phyloP scores from a whole-genome alignment of 2,329 filamentous ascomycete species.

The Monilinia fructicola region DNA sequence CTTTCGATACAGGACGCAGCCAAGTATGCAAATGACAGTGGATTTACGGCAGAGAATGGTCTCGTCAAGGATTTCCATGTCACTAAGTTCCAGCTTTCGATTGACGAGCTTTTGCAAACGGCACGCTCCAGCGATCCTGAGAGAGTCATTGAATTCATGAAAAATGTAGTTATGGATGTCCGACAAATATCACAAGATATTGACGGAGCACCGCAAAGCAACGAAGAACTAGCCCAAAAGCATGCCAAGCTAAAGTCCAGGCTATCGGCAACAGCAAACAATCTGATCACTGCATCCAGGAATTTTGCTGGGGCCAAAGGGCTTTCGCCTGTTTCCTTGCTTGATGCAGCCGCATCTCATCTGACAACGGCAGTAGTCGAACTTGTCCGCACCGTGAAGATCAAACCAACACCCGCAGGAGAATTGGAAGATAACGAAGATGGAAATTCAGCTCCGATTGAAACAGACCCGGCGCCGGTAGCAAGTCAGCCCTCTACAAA shows the following conservation, averaged over 20 bases:
- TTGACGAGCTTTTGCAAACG: slow-evolving; percentile 82
- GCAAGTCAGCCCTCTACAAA: not conserved
- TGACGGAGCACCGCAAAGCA: slow-evolving; percentile 55
- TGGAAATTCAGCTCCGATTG: slow-evolving; percentile 63
- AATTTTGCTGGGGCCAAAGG: slow-evolving; percentile 83
- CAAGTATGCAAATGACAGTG: slow-evolving; percentile 63
- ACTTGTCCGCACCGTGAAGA: slow-evolving; percentile 78
- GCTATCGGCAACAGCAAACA: slow-evolving; percentile 92
- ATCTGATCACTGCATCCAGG: slow-evolving; percentile 90
- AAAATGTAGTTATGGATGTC: slow-evolving; percentile 77
- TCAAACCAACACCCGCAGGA: slow-evolving; percentile 69
- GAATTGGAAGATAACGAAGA: slow-evolving; percentile 80
- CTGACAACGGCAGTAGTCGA: slow-evolving; percentile 84
- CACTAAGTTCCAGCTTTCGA: slow-evolving; percentile 90
- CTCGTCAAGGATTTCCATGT: slow-evolving; percentile 88
- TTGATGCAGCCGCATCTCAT: slow-evolving; percentile 92
- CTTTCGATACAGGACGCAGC: slow-evolving; percentile 69
- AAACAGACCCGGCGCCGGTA: slow-evolving; percentile 43
- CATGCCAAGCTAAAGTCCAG: slow-evolving; percentile 72
- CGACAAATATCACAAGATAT: slow-evolving; percentile 83
- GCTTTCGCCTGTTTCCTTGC: slow-evolving; percentile 85
- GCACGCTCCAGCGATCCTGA: slow-evolving; percentile 73
- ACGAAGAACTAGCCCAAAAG: slow-evolving; percentile 53
- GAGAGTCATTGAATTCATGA: slow-evolving; percentile 81
- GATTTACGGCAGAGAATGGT: slow-evolving; percentile 69